These are phyloP conservation scores for Boletus rex-veris DNA, from an alignment of 768 basidiomycete species.

Conservation along the genomic window DNA sequence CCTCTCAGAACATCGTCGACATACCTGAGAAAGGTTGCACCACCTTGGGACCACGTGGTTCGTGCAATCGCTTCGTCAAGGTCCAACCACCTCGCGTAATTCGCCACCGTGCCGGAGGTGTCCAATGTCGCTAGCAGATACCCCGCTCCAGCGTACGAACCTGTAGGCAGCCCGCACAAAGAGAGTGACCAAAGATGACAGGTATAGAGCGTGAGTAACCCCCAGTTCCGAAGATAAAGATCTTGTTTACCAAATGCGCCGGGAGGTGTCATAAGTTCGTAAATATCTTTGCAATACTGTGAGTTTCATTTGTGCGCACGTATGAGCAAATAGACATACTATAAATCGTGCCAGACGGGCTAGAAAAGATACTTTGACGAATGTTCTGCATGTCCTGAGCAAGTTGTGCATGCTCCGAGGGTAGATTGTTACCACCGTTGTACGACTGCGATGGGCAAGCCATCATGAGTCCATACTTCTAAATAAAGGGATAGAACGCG, in stretches of 20 bases:
- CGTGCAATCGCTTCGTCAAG: constrained; percentile 57
- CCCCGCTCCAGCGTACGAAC: constrained; percentile 67
- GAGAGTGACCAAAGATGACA: neutral
- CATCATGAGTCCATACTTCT: neutral
- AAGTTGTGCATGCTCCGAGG: constrained; percentile 41
- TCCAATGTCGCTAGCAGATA: constrained; percentile 52
- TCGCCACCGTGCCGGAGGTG: constrained; percentile 29
- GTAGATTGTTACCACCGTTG: constrained; percentile 65
- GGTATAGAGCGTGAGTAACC: neutral
- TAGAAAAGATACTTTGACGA: constrained; percentile 55
- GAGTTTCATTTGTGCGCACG: neutral
- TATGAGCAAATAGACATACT: constrained; percentile 33
- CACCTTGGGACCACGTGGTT: constrained; percentile 58
- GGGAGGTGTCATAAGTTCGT: constrained; percentile 46
- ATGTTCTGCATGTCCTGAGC: constrained; percentile 50
- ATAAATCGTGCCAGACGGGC: constrained; percentile 54
- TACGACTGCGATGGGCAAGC: constrained; percentile 39
- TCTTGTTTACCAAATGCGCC: constrained; percentile 56
- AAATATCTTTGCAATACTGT: constrained; percentile 42
- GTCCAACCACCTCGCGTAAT: constrained; percentile 68
- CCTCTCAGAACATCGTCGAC: neutral
- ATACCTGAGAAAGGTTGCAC: constrained; percentile 48
- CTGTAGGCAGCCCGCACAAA: constrained; percentile 34
- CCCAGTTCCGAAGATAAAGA: neutral
- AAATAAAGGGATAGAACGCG: constrained; percentile 9